Conservation (phyloP, 306 rosid genomes). For the Prinsepia uniflora region DNA sequence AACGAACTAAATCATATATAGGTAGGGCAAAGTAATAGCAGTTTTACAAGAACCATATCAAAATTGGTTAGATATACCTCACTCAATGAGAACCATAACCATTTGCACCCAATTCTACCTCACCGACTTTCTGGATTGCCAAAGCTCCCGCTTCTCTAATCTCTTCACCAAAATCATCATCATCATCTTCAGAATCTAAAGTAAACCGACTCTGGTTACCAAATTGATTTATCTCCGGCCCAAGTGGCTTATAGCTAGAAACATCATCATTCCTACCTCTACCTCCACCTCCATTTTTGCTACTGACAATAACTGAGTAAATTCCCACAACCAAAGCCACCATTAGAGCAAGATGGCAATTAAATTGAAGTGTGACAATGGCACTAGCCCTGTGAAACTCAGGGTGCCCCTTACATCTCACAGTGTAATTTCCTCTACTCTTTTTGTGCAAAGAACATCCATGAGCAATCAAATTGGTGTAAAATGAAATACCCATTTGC, state of each 20-base stretch:
- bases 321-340: slow-evolving; percentile 38
- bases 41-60: slow-evolving; percentile 9
- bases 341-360: slow-evolving; percentile 78
- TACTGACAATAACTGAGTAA: slow-evolving; percentile 35
- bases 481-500: slow-evolving; percentile 73
- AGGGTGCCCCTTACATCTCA: slow-evolving; percentile 65
- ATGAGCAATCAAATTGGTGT: slow-evolving; percentile 47
- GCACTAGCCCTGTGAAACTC: slow-evolving; percentile 84
- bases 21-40: neutral
- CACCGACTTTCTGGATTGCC: slow-evolving; percentile 32
- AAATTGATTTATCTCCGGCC: slow-evolving; percentile 44
- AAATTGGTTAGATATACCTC: slow-evolving; percentile 28
- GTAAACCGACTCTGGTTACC: slow-evolving; percentile 46
- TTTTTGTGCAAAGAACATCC: slow-evolving; percentile 56
- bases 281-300: slow-evolving; percentile 23
- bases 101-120: slow-evolving; percentile 42
- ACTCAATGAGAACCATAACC: slow-evolving; percentile 41
- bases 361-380: slow-evolving; percentile 91
- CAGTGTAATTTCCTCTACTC: slow-evolving; percentile 72
- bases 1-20: slow-evolving; percentile 18
- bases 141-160: slow-evolving; percentile 33
- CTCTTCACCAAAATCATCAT: slow-evolving; percentile 29
- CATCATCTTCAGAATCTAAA: slow-evolving; percentile 62
- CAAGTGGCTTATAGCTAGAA: slow-evolving; percentile 45
- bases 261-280: neutral